Base-by-base conservation (phyloP, 2,329 filamentous ascomycete genomes). In the Dendryphion nanum region DNA sequence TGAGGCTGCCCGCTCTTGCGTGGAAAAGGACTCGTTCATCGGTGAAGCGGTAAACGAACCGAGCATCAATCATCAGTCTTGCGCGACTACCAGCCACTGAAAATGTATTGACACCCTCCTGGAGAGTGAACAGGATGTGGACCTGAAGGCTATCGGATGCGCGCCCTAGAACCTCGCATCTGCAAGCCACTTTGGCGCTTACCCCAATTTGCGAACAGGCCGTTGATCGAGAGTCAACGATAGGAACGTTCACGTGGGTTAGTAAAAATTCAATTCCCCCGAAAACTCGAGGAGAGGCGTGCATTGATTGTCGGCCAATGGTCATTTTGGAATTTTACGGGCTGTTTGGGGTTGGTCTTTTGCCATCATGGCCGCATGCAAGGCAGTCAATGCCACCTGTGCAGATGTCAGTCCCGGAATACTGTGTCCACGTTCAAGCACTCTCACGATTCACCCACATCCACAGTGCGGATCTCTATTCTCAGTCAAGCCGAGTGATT, bases 241-340 rank as follows among this genome's bases (percentile, higher is more conserved):
- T 24, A 18, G 17, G 26, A 31, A 37, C 38, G 42, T 51, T 42
- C 42, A 50, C 48, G 44, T 50, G 48, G 41, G 35, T 44, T 45
- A 48, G 42, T 37, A 38, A 49, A 50, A 36, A 47, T 40, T n/a
- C n/a, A n/a, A n/a, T n/a, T 26, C 23, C 23, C 10, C 23, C 45
- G 42, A 32, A 18, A 33, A 37, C 35, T 37, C 37, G 24, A 13
- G 40, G 29, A 35, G 29, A 38, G 33, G 26, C 21, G 42, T 51
- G 51, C 53, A 55, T 55, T 45, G 43, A 47, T 10, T 42, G 23
- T 44, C 30, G 30, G 34, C 49, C 50, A 56, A 53, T 53, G 23
- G 43, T 23, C 48, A 51, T 50, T 44, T 48, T 44, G 40, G 40
- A 44, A 49, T 51, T 46, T 51, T 37, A 24, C 20, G 21, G 18